phyloP scores from a whole-genome alignment of 2,329 filamentous ascomycete genomes.

The Penicillium sp. region DNA sequence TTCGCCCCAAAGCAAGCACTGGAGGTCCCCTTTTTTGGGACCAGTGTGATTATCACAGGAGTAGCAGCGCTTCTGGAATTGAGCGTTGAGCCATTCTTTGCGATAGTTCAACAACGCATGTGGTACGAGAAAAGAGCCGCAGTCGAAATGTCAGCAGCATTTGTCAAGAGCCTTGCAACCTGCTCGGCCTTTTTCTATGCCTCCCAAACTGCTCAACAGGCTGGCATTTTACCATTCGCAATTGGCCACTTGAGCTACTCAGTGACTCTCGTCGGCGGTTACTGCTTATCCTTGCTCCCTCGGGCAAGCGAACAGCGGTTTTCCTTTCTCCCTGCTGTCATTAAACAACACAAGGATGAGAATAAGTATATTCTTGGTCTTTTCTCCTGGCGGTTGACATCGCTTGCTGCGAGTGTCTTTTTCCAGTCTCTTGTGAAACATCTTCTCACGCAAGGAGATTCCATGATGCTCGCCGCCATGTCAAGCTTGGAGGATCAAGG shows the following conservation, averaged over 20 bases:
- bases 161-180: conserved; percentile 73
- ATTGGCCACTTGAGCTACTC: conserved; percentile 81
- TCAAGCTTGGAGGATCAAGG: conserved; percentile 80
- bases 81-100: conserved; percentile 83
- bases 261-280: conserved; percentile 66
- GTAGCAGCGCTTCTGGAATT: conserved; percentile 70
- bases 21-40: conserved; percentile 62
- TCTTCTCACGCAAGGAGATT: conserved; percentile 89
- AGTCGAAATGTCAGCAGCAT: conserved; percentile 80
- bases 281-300: conserved; percentile 61
- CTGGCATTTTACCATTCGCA: conserved; percentile 85
- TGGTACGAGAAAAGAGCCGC: conserved; percentile 76
- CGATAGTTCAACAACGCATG: conserved; percentile 78
- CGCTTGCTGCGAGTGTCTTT: conserved; percentile 77
- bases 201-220: conserved; percentile 50
- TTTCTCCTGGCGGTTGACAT: conserved; percentile 70
- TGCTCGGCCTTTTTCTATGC: conserved; percentile 70
- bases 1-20: conserved; percentile 52
- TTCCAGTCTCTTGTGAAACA: conserved; percentile 90
- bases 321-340: conserved; percentile 60
- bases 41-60: conserved; percentile 57
- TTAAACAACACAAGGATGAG: conserved; percentile 22
- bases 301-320: conserved; percentile 63
- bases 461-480: conserved; percentile 77
- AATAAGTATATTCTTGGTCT: conserved; percentile 55